Conservation (phyloP, 140 eudicot species). For the Stevia rebaudiana region DNA sequence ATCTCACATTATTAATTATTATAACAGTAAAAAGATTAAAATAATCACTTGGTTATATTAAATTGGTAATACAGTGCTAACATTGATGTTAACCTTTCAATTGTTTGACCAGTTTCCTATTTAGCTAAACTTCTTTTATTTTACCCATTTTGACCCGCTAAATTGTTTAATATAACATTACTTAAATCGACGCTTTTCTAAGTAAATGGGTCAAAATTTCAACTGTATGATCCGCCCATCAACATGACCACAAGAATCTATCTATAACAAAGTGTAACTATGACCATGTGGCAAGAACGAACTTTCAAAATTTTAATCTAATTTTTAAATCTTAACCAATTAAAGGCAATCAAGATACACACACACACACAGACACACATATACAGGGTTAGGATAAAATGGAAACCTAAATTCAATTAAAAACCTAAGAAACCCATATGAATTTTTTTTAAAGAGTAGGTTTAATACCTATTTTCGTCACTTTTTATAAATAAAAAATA, state of each 20-base stretch:
- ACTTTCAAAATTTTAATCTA: too few relatives aligned
- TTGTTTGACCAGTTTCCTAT: neutral
- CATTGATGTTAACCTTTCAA: neutral
- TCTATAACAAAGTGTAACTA: neutral
- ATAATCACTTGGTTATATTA: neutral
- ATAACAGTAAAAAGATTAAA: neutral
- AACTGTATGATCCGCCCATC: neutral
- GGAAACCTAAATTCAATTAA: too few relatives aligned
- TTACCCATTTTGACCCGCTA: neutral
- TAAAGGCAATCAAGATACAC: constrained; percentile 1
- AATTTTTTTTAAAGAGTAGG: too few relatives aligned
- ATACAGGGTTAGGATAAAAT: too few relatives aligned
- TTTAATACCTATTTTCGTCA: too few relatives aligned
- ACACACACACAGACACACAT: too few relatives aligned
- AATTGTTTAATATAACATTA: neutral
- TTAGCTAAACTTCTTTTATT: too few relatives aligned
- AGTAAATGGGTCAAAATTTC: neutral
- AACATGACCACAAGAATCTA: neutral
- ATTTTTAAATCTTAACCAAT: neutral
- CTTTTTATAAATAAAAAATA: too few relatives aligned
- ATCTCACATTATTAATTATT: constrained; percentile 26
- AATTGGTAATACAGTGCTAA: neutral
- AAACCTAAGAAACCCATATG: too few relatives aligned
- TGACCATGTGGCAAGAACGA: neutral
- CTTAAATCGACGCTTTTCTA: neutral